Evolutionary conservation across 1,139 yeast species (phyloP), one percentile per base, ranked within the genome.

Genomic region (Schizosaccharomyces versatilis): DNA sequence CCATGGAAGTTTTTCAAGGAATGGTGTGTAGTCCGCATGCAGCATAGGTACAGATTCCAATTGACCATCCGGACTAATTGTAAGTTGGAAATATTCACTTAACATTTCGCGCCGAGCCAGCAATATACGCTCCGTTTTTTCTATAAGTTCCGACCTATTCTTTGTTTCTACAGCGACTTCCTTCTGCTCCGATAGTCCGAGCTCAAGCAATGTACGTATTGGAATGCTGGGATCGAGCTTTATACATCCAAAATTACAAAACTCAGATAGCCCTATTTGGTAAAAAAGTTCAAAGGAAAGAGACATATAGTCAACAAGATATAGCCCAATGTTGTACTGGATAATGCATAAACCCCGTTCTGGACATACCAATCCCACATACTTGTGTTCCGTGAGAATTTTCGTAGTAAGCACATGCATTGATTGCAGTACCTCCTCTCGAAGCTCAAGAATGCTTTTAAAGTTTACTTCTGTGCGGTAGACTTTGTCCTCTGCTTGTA

Each of bases 331-430:
- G 59, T 82, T 95, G 63, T 79, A 76, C 64, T 93, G 99, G 54
- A 90, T 72, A 32, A 95, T 83, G 14, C 83, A 80, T 15, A 90
- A 68, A 44, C 97, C 70, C 59, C 78, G 74, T 3, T 67, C 64
- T 36, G 75, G 76, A 65, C 88, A 97, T 1, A 84, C 90, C 5
- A 90, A 69, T 0, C 99, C 98, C 8, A 90, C 80, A 63, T 75
- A 85, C 0, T 81, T 77, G 54, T 83, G 77, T 57, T 82, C 78
- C 17, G 80, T 75, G 65, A 90, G 78, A 0, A 84, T 68, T 49
- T 77, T 75, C 0, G 95, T 81, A 38, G 90, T 66, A 5, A 74
- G 73, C 38, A 70, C 67, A 63, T 81, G 76, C 0, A 76, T 70
- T 0, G 66, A 60, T 0, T 62, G 62, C 51, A 77, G 76, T 1